A percentile compares a stretch with the other conserved stretches of the same genome.
Evolutionary conservation across 805 yeast species (phyloP).

Genomic region (Zygosaccharomyces rouxii): DNA sequence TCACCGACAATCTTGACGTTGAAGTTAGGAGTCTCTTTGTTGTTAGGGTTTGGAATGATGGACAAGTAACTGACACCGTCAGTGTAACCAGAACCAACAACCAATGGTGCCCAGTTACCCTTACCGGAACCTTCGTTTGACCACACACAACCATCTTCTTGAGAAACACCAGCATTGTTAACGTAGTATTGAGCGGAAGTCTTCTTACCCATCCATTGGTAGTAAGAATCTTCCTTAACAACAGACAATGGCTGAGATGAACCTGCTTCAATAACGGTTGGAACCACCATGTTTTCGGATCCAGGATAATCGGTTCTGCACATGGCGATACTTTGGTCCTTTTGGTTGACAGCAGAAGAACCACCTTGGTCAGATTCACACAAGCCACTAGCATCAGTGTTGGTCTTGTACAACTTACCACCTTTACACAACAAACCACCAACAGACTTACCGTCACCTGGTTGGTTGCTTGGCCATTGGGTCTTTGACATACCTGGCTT

Average conservation of each 20-base stretch:
- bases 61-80: conserved; percentile 74
- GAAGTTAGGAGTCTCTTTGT: conserved; percentile 60
- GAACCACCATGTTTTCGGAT: conserved; percentile 96
- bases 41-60: conserved; percentile 93
- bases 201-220: conserved; percentile 69
- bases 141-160: conserved; percentile 93
- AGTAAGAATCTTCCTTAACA: conserved; percentile 74
- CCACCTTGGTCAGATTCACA: conserved; percentile 62
- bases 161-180: conserved; percentile 90
- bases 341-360: conserved; percentile 51
- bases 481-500: conserved; percentile 79
- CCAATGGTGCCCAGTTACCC: conserved; percentile 98
- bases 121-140: conserved; percentile 70
- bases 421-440: conserved; percentile 65
- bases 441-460: conserved; percentile 61
- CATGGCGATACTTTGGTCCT: conserved; percentile 59
- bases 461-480: conserved; percentile 70
- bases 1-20: conserved; percentile 75
- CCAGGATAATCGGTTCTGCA: conserved; percentile 99
- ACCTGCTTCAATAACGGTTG: conserved; percentile 78
- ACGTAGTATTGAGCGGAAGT: conserved; percentile 97
- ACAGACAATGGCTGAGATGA: conserved; percentile 62
- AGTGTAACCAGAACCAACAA: conserved; percentile 86
- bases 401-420: conserved; percentile 62
- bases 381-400: conserved; percentile 46